Base-by-base conservation (phyloP, 768 basidiomycete genomes). In the Boletus subcaerulescens region DNA sequence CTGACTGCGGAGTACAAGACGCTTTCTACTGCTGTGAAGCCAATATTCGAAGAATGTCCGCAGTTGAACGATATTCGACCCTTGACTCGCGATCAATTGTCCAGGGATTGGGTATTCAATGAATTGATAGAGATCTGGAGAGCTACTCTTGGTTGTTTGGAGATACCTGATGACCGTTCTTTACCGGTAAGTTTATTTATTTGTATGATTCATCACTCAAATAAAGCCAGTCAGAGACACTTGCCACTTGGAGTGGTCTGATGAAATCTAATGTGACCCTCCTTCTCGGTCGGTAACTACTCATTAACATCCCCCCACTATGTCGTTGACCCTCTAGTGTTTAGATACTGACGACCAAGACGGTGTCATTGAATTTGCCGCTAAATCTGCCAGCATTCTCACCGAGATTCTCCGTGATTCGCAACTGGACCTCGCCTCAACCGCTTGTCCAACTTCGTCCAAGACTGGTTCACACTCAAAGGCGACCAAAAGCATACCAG, bases 71-170 rank as follows among this genome's bases (percentile, higher is more conserved):
- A 87, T 58, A 71, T 90, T 32, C 74, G 83, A 20, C 68, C 77
- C n/a, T 69, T 91, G 56, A 81, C 76, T 8, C 69, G 73, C 38
- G 79, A 83, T 13, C 87, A 91, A 61, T 64, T 90, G 39, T 68
- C 76, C 17, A 71, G 69, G 51, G 74, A 76, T 7, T 83, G 79
- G 73, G 74, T 84, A 13, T 81, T 84, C 58, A 67, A 78, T 2
- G 76, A 76, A 9, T 57, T 88, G 45, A 65, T 85, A 33, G 71
- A 74, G 6, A 65, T 82, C 5, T 89, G 86, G 86, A 79, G 64
- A 65, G 70, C 74, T 58, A 70, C 79, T 22, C 48, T 80, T 56
- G 65, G 70, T 26, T 68, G 67, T 52, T 63, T 87, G 43, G 74
- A 79, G 55, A 70, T 83, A 58, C 65, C 67, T 49, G 79, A 79